Evolutionary conservation across 2,329 filamentous ascomycete species (phyloP), one percentile per base, ranked within the genome.

Genomic region (Diaporthe helianthi): DNA sequence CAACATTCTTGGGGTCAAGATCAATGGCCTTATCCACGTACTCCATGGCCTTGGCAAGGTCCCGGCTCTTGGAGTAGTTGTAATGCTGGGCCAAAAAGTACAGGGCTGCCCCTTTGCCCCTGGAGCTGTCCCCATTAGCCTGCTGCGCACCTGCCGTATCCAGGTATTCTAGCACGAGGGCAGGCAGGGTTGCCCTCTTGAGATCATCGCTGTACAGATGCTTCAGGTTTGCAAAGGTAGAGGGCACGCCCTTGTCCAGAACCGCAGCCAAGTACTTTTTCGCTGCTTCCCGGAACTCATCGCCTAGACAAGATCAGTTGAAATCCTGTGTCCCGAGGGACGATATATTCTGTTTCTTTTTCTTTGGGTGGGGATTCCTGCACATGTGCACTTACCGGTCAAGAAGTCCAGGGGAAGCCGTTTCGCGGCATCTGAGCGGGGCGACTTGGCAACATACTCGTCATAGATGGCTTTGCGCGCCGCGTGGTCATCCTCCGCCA

Each of bases 41-140:
- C 71, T 92, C 87, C 79, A 90, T 87, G 3, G 97, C 95, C 81
- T 94, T 96, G 69, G 86, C 75, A 29, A 98, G 86, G 78, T 98
- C 89, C 51, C 94, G 93, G 78, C 93, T 97, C 70, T 93, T 84
- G 78, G 92, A 86, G 79, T 97, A 98, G 83, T 97, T 96, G 85
- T 98, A 97, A 81, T 99, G 97, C 77, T 98, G 96, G 10, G 94
- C 94, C 66, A 99, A 88, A 83, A 97, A 99, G 80, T 97, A 98
- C 61, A 94, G 87, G 17, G 93, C 92, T 1, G 94, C 93, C 17
- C 93, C 88, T 75, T 92, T 86, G 77, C 95, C 95, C 75, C 86
- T 87, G 68, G 81, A 77, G 64, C 81, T 78, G 73, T 88, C 84
- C 26, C 78, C 78, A 67, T 81, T 84, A 5, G 74, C 73, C 46